phyloP scores from a whole-genome alignment of 1,284 basidiomycete genomes.

The Naganishia liquefaciens region DNA sequence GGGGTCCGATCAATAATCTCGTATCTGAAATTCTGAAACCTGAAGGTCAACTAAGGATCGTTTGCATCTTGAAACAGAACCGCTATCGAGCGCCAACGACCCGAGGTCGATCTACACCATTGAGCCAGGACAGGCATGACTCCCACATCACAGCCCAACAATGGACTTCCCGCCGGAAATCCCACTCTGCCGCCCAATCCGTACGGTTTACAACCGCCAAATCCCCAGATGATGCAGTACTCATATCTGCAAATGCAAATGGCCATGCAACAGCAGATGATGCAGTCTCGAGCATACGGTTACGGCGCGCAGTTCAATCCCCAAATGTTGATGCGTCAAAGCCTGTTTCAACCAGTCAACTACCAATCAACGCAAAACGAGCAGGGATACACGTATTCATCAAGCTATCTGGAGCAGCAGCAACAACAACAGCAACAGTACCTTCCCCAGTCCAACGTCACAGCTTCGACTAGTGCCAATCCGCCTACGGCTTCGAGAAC shows the following conservation, averaged over 20 bases:
- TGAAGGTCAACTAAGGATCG: not conserved
- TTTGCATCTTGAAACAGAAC: not conserved
- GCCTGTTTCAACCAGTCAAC: constrained; percentile 24
- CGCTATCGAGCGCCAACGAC: not conserved
- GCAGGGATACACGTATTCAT: constrained; percentile 33
- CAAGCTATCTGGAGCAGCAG: constrained; percentile 30
- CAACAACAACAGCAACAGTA: constrained; percentile 17
- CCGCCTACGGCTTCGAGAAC: not conserved
- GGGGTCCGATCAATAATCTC: too few species aligned
- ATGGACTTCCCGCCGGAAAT: constrained; percentile 4
- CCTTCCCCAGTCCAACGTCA: not conserved
- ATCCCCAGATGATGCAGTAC: constrained; percentile 22
- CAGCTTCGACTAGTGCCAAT: not conserved
- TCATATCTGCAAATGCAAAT: constrained; percentile 16
- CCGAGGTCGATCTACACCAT: too few species aligned
- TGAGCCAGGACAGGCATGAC: not conserved
- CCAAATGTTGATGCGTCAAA: constrained; percentile 22
- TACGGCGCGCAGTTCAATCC: constrained; percentile 29
- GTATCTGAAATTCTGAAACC: too few species aligned
- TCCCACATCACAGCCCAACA: not conserved
- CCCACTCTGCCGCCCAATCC: constrained; percentile 28
- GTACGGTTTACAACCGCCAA: constrained; percentile 1
- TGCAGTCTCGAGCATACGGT: constrained; percentile 25
- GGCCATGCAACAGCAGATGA: constrained; percentile 19
- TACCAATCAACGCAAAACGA: constrained; percentile 24